Conservation (phyloP, 2,329 filamentous ascomycete genomes). For the Venturia asperata region DNA sequence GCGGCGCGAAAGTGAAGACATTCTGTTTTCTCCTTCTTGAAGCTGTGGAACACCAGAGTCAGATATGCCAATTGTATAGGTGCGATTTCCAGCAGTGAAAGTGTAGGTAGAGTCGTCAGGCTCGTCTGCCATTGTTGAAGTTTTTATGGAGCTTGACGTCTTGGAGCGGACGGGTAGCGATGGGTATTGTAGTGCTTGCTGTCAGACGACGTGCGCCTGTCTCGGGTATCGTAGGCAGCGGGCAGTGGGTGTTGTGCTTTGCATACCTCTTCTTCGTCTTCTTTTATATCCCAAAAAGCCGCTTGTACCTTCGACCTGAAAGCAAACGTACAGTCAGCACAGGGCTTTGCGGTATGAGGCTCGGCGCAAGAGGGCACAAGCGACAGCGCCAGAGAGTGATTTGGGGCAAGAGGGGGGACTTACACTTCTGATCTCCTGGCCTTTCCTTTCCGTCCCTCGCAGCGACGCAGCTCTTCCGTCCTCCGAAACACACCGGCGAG, state of each 20-base stretch:
- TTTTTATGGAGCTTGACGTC: background rate
- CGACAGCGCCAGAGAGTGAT: background rate
- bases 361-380: background rate
- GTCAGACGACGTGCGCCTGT: slow-evolving; percentile 1
- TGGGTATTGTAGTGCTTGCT: slow-evolving; percentile 3
- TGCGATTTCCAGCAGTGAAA: slow-evolving; percentile 16
- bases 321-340: slow-evolving; percentile 4
- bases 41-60: slow-evolving; percentile 16
- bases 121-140: background rate
- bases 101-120: slow-evolving; percentile 4
- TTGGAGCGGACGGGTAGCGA: background rate
- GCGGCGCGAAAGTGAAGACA: slow-evolving; percentile 48
- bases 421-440: slow-evolving; percentile 28
- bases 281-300: slow-evolving; percentile 11
- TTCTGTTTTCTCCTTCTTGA: slow-evolving; percentile 27
- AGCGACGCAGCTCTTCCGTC: slow-evolving; percentile 35
- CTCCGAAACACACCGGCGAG: slow-evolving; percentile 27
- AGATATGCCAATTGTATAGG: slow-evolving; percentile 13
- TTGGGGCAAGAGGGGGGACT: background rate
- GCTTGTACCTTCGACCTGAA: slow-evolving; percentile 11
- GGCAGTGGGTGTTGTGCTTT: background rate
- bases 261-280: slow-evolving; percentile 13
- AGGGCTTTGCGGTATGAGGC: background rate
- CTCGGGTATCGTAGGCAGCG: slow-evolving; percentile 11
- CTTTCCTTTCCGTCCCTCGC: slow-evolving; percentile 30